Base-by-base conservation (phyloP, 2,329 filamentous ascomycete species). In the Colletotrichum neosansevieriae region DNA sequence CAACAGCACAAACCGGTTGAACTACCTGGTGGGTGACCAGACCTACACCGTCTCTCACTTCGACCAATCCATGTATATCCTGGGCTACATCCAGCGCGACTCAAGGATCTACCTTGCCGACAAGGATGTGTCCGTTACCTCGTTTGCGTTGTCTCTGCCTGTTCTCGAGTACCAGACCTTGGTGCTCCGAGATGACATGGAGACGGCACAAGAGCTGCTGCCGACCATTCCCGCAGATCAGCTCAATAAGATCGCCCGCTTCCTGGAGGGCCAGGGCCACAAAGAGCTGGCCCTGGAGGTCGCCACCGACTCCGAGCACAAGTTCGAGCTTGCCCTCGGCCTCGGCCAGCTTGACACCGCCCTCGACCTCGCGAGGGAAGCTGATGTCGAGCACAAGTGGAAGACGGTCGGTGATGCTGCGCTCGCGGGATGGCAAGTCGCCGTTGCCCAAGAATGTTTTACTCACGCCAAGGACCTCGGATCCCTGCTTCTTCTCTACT, bases 21-120 rank as follows among this genome's bases (percentile, higher is more conserved):
- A 98, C 85, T 98, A 98, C 83, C 89, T 99, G 21, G 95, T 99
- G 13, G 96, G 96, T 72, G 96, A 98, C 81, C 94, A 98, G 82
- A 97, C 94, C 13, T 98, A 98, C 85, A 98, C 95, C 3, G 92
- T 99, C 72, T 96, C 94, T 12, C 95, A 98, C 82, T 98, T 98
- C 76, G 96, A 99, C 80, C 91, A 94, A 78, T 89, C 94, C 29
- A 94, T 97, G 90, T 99, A 98, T 80, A 88, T 97, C 29, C 87
- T 99, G 32, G 95, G 96, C 56, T 99, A 99, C 80, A 93, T 99
- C 56, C 93, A 96, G 74, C 89, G 96, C 71, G 96, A 99, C 79
- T 95, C 94, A n/a, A 88, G 94, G 71, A 93, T 98, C 73, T 99
- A 99, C 80, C 86, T 99, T 58, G 92, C 92, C 72, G 95, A 99